These are phyloP conservation scores for Sugiyamaella qingdaonensis DNA, from an alignment of 805 yeast species.

Conservation along the genomic window DNA sequence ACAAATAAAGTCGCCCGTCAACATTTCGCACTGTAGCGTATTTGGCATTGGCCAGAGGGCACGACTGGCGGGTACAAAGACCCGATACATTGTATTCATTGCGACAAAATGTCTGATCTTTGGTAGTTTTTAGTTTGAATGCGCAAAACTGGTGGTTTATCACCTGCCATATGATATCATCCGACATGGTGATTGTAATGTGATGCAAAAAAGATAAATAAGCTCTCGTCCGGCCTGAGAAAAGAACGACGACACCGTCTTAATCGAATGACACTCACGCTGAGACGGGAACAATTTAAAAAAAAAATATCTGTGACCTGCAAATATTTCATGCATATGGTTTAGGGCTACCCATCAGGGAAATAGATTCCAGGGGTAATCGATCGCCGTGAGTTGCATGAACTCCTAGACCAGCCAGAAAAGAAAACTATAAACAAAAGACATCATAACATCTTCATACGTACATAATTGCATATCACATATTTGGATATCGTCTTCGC, in stretches of 20 bases:
- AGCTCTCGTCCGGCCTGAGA: background rate
- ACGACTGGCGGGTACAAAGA: conserved; percentile 84
- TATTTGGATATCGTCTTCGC: too few species aligned
- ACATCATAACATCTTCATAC: too few species aligned
- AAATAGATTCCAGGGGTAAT: background rate
- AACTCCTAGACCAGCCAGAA: too few species aligned
- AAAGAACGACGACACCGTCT: too few species aligned
- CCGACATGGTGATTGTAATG: conserved; percentile 18
- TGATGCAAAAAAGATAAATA: conserved; percentile 1
- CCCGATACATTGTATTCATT: conserved; percentile 96
- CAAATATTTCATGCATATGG: conserved; percentile 2
- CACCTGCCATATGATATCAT: conserved; percentile 85
- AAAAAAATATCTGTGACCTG: conserved; percentile 5
- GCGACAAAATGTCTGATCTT: conserved; percentile 88
- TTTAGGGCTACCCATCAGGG: background rate
- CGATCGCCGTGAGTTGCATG: background rate
- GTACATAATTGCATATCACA: too few species aligned
- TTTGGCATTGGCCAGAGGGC: conserved; percentile 80
- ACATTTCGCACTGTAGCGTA: conserved; percentile 36
- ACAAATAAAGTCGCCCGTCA: conserved; percentile 39
- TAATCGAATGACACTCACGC: too few species aligned
- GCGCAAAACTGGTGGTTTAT: conserved; percentile 95
- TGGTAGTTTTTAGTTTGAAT: conserved; percentile 82
- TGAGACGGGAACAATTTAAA: conserved; percentile 6
- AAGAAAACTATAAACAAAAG: background rate